phyloP scores from a whole-genome alignment of 495 filamentous ascomycete species.

The Penicillium pancosmium region DNA sequence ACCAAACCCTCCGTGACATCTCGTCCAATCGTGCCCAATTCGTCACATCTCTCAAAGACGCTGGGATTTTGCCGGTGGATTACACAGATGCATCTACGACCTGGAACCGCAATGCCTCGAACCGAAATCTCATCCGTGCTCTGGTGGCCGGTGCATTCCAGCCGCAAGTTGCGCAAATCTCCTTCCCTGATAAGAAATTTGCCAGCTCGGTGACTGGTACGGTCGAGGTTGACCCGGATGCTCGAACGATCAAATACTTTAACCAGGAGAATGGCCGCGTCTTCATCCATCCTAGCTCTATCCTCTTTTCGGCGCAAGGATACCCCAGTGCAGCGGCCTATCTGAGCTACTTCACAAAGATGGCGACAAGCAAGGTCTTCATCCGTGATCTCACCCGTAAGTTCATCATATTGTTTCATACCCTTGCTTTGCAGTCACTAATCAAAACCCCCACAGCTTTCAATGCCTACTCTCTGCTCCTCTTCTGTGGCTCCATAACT shows the following conservation, averaged over 20 bases:
- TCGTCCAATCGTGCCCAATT: constrained; percentile 84
- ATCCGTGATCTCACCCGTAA: constrained; percentile 85
- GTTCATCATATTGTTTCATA: constrained; percentile 29
- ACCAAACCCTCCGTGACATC: constrained; percentile 83
- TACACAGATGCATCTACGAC: constrained; percentile 38
- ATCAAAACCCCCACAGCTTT: constrained; percentile 59
- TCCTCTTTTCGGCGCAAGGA: constrained; percentile 76
- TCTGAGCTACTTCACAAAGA: constrained; percentile 85
- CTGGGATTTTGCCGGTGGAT: constrained; percentile 68
- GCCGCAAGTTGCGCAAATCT: constrained; percentile 87
- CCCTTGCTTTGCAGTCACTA: constrained; percentile 9
- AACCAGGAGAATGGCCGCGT: constrained; percentile 83
- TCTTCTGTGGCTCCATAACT: constrained; percentile 84
- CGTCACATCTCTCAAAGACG: constrained; percentile 80
- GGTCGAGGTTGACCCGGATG: constrained; percentile 90
- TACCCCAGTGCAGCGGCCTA: constrained; percentile 72
- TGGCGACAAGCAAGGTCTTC: constrained; percentile 87
- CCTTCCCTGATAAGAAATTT: constrained; percentile 94
- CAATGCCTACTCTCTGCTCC: constrained; percentile 83
- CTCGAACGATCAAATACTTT: constrained; percentile 88
- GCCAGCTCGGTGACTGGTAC: constrained; percentile 80
- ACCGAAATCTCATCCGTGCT: constrained; percentile 73
- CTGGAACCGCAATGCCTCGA: constrained; percentile 55
- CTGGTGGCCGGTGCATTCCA: constrained; percentile 90
- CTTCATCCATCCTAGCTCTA: constrained; percentile 88